Evolutionary conservation across 352 stramenopile genomes (phyloP).

Genomic region (Pythium guiyangense): DNA sequence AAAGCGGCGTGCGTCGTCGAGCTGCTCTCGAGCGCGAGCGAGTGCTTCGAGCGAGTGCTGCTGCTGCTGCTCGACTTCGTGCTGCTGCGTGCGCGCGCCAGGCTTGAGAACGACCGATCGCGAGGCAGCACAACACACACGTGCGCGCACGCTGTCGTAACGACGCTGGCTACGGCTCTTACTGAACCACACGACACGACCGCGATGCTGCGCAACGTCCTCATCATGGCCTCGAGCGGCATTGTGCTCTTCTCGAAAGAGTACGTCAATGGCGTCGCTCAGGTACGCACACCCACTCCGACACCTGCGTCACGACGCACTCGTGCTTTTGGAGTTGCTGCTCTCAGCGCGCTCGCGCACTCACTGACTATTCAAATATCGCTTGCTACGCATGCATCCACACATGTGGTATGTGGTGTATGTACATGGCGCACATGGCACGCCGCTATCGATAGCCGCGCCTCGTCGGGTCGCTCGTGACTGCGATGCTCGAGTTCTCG

Average conservation of each 20-base stretch:
- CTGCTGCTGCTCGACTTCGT: too few species aligned
- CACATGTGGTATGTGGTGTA: neutral
- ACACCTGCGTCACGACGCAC: too few species aligned
- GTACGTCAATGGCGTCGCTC: slow-evolving; percentile 82
- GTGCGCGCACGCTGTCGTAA: neutral
- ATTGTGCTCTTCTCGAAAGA: slow-evolving; percentile 93
- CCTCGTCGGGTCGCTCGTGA: slow-evolving; percentile 88
- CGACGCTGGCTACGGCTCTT: neutral
- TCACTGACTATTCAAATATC: too few species aligned
- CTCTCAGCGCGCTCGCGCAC: neutral
- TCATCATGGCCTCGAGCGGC: slow-evolving; percentile 90
- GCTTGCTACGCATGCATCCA: neutral
- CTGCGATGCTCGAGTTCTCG: slow-evolving; percentile 91
- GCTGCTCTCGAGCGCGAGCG: too few species aligned
- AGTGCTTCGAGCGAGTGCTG: too few species aligned
- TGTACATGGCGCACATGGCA: neutral
- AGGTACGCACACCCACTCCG: slow-evolving; percentile 30
- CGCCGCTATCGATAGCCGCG: slow-evolving; percentile 48
- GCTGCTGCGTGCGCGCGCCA: too few species aligned
- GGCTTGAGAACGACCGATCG: neutral
- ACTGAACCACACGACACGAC: neutral
- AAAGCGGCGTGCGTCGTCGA: neutral
- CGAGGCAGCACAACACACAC: neutral
- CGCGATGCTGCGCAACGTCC: slow-evolving; percentile 88
- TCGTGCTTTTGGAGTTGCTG: too few species aligned